Evolutionary conservation across 1,284 basidiomycete species (phyloP), one percentile per base, ranked within the genome.

Genomic region (Hypsizygus ulmarius): DNA sequence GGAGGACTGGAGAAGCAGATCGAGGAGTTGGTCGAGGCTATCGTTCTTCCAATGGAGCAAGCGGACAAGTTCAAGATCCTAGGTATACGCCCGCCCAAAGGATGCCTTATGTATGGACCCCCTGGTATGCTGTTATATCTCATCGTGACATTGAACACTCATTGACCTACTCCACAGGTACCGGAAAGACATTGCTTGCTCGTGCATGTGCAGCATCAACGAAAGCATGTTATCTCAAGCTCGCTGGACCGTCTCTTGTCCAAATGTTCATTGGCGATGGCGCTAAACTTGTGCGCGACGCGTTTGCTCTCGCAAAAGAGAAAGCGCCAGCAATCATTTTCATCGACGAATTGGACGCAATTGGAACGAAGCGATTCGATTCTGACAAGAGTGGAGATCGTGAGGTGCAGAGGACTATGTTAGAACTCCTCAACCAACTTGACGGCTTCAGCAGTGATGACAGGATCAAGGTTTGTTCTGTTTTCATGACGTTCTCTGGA

Each of bases 191-290:
- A 1, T 82, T 99, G 3, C 92, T 97, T 59, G 96, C 97, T 9
- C 86, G 97, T 68, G 97, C 96, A 16, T 97, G 97, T 45, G 96
- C 96, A 39, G 97, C 97, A 61, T 85, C 95, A 57, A 98, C 97
- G 51, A 94, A 98, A 68, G 95, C 95, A 36, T 98, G 96, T 39
- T 99, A 98, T 68, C 91, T 99, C 61, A 91, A 97, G 63, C 89
- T 97, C 43, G 97, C 97, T 58, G 96, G 96, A 3, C 97, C 95
- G 15, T 97, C 97, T 63, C 81, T 99, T 10, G 97, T 99, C 18
- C 97, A 99, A 65, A 99, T 98, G 79, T 99, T 98, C 66, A 97
- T 99, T 49, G 96, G 96, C 60, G 96, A 99, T 68, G 97, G 97
- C 59, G 96, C 96, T 18, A 85, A 97, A 57, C 92, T 99, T 78